Percentiles rank a stretch among this genome's conserved stretches.
These are phyloP conservation scores for Chrysopogon serrulatus DNA, from an alignment of 176 grass and related monocot genomes.

Conservation along the genomic window DNA sequence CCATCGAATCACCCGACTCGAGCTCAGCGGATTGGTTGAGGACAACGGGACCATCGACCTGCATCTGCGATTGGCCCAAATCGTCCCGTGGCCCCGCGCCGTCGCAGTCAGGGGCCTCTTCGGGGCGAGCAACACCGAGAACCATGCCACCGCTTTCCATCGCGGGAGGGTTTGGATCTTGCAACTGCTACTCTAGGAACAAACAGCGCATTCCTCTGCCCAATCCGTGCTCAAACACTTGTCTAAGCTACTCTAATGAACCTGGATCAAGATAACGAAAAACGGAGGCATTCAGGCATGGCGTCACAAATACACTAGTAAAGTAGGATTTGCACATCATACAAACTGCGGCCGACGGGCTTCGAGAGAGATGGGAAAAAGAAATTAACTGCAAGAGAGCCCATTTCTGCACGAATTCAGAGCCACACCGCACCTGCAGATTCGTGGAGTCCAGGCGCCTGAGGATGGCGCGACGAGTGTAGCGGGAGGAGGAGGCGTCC, in stretches of 20 bases:
- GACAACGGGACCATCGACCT: conserved; percentile 14
- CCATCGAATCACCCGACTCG: conserved; percentile 33
- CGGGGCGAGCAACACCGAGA: neutral
- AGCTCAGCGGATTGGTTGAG: conserved; percentile 17
- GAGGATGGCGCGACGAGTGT: neutral
- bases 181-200: neutral
- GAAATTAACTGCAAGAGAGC: neutral
- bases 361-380: neutral
- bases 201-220: neutral
- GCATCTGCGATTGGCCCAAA: conserved; percentile 19
- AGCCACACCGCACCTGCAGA: neutral
- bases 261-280: neutral
- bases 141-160: conserved; percentile 22
- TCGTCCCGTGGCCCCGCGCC: neutral
- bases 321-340: neutral
- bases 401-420: neutral
- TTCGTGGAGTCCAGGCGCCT: neutral
- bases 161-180: neutral
- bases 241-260: neutral
- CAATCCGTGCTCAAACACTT: neutral
- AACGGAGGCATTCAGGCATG: neutral
- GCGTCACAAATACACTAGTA: neutral
- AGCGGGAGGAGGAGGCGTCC: neutral
- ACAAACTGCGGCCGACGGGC: neutral
- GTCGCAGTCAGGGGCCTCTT: neutral